phyloP scores from a whole-genome alignment of 441 rosid genomes.

The Pelargonium myrrhifolium region DNA sequence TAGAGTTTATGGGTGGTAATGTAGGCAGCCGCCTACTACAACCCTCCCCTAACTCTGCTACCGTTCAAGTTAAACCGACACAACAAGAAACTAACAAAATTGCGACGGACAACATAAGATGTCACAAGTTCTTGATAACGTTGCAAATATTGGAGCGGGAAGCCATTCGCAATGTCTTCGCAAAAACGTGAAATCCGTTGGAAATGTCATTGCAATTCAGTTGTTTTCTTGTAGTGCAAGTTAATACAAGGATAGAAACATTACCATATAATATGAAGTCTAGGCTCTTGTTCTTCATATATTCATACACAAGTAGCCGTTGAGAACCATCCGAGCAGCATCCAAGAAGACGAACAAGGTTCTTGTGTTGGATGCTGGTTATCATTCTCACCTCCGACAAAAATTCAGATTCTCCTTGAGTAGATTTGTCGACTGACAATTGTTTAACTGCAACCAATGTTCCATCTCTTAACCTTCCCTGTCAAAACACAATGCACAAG shows the following conservation, averaged over 20 bases:
- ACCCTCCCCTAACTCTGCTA: no score
- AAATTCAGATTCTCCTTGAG: conserved; percentile 42
- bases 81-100: no score
- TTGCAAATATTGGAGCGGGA: no score
- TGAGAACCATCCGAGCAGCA: conserved; percentile 46
- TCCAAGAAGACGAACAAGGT: conserved; percentile 54
- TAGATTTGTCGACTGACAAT: conserved; percentile 35
- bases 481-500: background rate
- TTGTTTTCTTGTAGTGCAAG: no score
- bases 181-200: no score
- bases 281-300: conserved; percentile 52
- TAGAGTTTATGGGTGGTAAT: no score
- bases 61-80: no score
- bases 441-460: conserved; percentile 37
- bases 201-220: no score
- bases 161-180: no score
- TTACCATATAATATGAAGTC: conserved; percentile 48
- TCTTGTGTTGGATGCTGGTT: conserved; percentile 54
- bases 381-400: conserved; percentile 44
- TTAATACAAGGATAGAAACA: background rate
- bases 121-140: no score
- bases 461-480: conserved; percentile 42
- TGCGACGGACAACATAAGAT: no score
- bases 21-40: no score
- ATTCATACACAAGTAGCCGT: conserved; percentile 51